A percentile compares a stretch with the other conserved stretches of the same genome.
Conservation (phyloP, 1,284 basidiomycete genomes). For the Moniliella sp. region DNA sequence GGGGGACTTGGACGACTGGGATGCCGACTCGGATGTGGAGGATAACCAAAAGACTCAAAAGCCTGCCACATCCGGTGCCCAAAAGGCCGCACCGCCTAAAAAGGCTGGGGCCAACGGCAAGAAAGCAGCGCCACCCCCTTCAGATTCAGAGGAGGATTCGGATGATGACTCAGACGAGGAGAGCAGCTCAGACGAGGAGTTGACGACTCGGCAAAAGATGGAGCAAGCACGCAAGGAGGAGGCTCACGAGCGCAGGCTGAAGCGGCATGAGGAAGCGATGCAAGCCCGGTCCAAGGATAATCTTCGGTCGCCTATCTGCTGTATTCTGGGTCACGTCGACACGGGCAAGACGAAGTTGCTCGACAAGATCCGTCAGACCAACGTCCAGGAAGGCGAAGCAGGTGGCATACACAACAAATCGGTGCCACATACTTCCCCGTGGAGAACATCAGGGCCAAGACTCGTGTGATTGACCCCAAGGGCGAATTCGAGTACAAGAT, state of each 20-base stretch:
- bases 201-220: conserved; percentile 38
- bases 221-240: conserved; percentile 59
- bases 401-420: conserved; percentile 99
- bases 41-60: too few species aligned
- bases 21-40: conserved; percentile 44
- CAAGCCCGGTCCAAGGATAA: conserved; percentile 72
- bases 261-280: conserved; percentile 64
- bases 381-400: conserved; percentile 96
- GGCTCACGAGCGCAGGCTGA: conserved; percentile 56
- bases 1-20: conserved; percentile 11
- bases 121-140: conserved; percentile 8
- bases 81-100: conserved; percentile 4
- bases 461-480: conserved; percentile 67
- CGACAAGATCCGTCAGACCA: conserved; percentile 99
- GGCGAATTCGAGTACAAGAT: conserved; percentile 77
- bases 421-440: conserved; percentile 99
- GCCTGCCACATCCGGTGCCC: too few species aligned
- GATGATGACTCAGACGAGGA: conserved; percentile 36
- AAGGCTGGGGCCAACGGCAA: conserved; percentile 7
- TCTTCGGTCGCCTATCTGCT: conserved; percentile 87
- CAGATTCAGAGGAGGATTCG: conserved; percentile 31
- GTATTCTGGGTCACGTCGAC: conserved; percentile 98
- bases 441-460: conserved; percentile 84
- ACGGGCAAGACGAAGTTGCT: conserved; percentile 96
- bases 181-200: conserved; percentile 24